Evolutionary conservation across 768 basidiomycete species (phyloP), one percentile per base, ranked within the genome.

Genomic region (Pleurotus tuoliensis): DNA sequence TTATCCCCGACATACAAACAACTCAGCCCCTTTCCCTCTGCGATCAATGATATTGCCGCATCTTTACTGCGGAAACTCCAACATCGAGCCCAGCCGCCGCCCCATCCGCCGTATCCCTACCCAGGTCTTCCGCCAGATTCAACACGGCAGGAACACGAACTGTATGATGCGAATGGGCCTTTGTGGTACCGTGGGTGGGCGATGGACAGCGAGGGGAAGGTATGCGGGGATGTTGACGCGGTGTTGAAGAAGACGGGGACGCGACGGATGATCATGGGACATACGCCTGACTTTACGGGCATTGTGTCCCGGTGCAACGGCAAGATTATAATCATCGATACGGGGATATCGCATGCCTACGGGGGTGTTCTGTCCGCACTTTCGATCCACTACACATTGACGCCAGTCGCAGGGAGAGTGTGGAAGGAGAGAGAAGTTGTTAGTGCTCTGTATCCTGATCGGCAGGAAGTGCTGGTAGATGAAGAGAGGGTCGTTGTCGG

Each of bases 171-270:
- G 1, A 83, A 92, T 43, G 96, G 96, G 0, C 94, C 94, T 3
- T 70, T 95, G 45, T 98, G 97, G 97, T 97, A 94, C 68, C 82
- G 97, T 9, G 94, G 94, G 1, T 94, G 94, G 84, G 96, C 96
- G 13, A 76, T 83, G 50, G 84, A 87, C 11, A 70, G 74, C 22
- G 92, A 95, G 51, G 80, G 81, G 56, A 75, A 75, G 50, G 83
- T 82, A 3, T 99, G 97, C 68, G 67, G 63, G 1, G 78, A 82
- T 37, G 93, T 93, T 0, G 86, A 90, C 57, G 71, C 76, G 22
- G 87, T 95, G 15, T 72, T 92, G 51, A 66, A 78, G 30, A 83
- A 80, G 68, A 87, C 92, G 1, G 93, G 93, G 1, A 94, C 91
- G 24, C 73, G 92, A 57, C 76, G 93, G 62, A 86, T 95, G 84